Evolutionary conservation across 768 basidiomycete species (phyloP), one percentile per base, ranked within the genome.

Genomic region (Pleurotus djamor): DNA sequence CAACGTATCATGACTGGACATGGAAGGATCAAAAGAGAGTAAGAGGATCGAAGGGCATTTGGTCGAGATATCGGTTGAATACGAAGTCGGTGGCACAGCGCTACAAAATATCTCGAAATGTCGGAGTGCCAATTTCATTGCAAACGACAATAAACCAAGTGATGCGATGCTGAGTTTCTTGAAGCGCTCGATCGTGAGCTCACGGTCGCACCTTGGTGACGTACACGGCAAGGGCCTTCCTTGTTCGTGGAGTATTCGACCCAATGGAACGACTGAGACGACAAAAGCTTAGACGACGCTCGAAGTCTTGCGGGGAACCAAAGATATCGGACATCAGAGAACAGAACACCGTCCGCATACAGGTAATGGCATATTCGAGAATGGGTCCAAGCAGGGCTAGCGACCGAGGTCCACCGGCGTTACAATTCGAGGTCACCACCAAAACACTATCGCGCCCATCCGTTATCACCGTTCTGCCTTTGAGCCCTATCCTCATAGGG

Each of bases 391-490:
- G 76, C 76, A 72, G 76, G 76, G 44, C 54, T 28, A 56, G 37
- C 37, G 54, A 56, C 28, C 9, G 54, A 54, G 37, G 54, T 43
- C 54, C 41, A n/a, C 17, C 36, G 37, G 41, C 12, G 66, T 66
- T 66, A 66, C 60, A 58, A 63, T 62, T 65, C 52, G 48, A 48
- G 57, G 54, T 66, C 66, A 64, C 67, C 67, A 66, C 66, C 67
- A 65, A 70, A 69, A 75, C 73, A 79, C 88, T 76, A 88, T 80
- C 88, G 88, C 69, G 82, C 74, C 88, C 87, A 89, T 75, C 84
- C 81, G 72, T 81, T 86, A 78, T 92, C 90, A 71, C 89, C 89
- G 76, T 89, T 91, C 69, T 85, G 83, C 77, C 87, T 86, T 69
- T 88, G 69, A 60, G 83, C 76, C 75, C 91, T 83, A 63, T 92